Evolutionary conservation across 805 yeast genomes (phyloP).

Genomic region (Ogataea allantospora): DNA sequence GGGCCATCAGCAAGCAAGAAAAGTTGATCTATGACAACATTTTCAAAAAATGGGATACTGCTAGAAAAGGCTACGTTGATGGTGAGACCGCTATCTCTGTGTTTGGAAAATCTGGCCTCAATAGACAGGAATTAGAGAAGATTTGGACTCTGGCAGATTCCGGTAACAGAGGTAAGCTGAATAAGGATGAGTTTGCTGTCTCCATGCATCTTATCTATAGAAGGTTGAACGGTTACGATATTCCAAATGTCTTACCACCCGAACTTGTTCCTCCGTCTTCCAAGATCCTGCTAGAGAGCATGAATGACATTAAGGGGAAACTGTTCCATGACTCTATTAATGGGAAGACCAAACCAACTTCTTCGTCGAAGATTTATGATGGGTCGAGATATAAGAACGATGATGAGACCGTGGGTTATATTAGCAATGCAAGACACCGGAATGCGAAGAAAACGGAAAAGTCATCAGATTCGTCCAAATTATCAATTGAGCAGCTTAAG

Average conservation of each 20-base stretch:
- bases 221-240: conserved; percentile 80
- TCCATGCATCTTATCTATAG: conserved; percentile 97
- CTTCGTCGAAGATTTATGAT: conserved; percentile 37
- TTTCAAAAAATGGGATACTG: conserved; percentile 82
- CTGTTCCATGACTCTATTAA: conserved; percentile 41
- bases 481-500: conserved; percentile 54
- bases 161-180: conserved; percentile 76
- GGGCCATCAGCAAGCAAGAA: conserved; percentile 87
- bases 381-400: conserved; percentile 70
- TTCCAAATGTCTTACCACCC: conserved; percentile 82
- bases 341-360: conserved; percentile 20
- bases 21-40: conserved; percentile 82
- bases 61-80: conserved; percentile 64
- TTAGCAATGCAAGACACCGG: conserved; percentile 58
- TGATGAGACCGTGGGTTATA: conserved; percentile 66
- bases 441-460: conserved; percentile 31
- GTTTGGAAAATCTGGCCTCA: conserved; percentile 87
- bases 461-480: conserved; percentile 28
- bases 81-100: conserved; percentile 83
- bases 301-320: conserved; percentile 66
- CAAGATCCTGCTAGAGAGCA: conserved; percentile 66
- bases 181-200: conserved; percentile 88
- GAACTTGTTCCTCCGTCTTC: conserved; percentile 88
- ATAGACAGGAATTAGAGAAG: conserved; percentile 79
- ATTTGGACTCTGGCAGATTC: conserved; percentile 91